Evolutionary conservation across 257 asterid species (phyloP).

Genomic region (Leonotis leonurus): DNA sequence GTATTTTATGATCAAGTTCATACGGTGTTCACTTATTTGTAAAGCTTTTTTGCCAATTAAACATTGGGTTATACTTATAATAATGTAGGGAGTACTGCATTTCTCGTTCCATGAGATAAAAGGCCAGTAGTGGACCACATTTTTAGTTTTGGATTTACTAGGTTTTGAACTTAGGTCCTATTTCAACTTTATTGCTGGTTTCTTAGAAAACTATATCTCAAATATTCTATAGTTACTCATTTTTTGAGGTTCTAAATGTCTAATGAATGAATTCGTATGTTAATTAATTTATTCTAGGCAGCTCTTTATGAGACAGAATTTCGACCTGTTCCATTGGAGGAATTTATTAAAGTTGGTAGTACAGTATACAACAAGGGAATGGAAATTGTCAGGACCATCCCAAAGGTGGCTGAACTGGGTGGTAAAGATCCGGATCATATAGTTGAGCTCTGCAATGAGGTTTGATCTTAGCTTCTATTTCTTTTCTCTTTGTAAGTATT

Average conservation of each 20-base stretch:
- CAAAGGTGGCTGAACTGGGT: conserved; percentile 66
- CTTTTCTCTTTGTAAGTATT: conserved; percentile 10
- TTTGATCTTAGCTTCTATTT: conserved; percentile 28
- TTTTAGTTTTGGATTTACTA: not conserved
- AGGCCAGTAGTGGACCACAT: not conserved
- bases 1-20: conserved; percentile 20
- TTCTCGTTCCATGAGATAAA: not conserved
- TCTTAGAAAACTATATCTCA: not conserved
- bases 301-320: conserved; percentile 90
- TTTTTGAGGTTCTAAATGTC: not conserved
- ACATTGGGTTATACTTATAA: not conserved
- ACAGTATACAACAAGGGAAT: conserved; percentile 71
- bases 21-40: not conserved
- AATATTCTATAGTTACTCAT: not conserved
- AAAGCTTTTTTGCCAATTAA: not conserved
- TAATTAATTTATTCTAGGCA: conserved; percentile 41
- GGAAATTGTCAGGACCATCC: conserved; percentile 65
- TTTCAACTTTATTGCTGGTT: not conserved
- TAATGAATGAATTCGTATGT: conserved; percentile 12
- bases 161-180: not conserved
- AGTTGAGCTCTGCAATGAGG: conserved; percentile 96
- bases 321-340: conserved; percentile 97
- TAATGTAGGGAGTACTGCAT: not conserved
- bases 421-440: conserved; percentile 98
- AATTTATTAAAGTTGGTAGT: conserved; percentile 77